Base-by-base conservation (phyloP, 2,329 filamentous ascomycete genomes). In the Talaromyces pinophilus region DNA sequence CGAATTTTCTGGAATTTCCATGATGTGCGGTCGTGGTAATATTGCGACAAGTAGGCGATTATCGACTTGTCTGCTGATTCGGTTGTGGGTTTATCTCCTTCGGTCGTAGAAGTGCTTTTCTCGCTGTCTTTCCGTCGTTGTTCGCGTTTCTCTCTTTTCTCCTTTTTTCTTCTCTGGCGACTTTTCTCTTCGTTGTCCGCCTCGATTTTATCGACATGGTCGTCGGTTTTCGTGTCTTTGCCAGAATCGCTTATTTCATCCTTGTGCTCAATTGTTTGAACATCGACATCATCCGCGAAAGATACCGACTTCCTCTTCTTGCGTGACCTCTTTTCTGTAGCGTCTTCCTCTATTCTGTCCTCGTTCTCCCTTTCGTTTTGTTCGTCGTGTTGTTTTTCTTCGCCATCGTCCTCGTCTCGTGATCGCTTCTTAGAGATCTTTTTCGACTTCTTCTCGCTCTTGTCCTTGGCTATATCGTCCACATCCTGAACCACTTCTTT, bases 1-100 rank as follows among this genome's bases (percentile, higher is more conserved):
- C 92, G 88, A 72, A 92, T 93, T 81, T 97, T 97, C 82, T 96
- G 96, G 83, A 97, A 98, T 78, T 97, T 97, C 94, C 94, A 98
- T 71, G 83, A 83, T 10, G 85, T 82, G 66, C 88, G 88, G 68
- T 88, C 85, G 64, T 85, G 85, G 78, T 91, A 84, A 84, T 93
- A 97, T 75, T 89, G 87, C 57, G 84, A 84, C 54, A 97, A 85
- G 76, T 97, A 97, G 63, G 87, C 84, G 17, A 96, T 83, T 66
- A 92, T 89, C 15, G 89, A 85, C 6, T 75, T 70, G 55, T 77
- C 76, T 65, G 76, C 72, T 57, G 72, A 65, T 4, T 33, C 19
- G 22, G 19, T 52, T 35, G 28, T 17, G 10, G 33, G 11, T 48
- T 40, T 64, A 57, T 60, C 40, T 30, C 38, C 28, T 33, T 60